phyloP scores from a whole-genome alignment of 2,329 filamentous ascomycete genomes.

The Clarireedia monteithiana region DNA sequence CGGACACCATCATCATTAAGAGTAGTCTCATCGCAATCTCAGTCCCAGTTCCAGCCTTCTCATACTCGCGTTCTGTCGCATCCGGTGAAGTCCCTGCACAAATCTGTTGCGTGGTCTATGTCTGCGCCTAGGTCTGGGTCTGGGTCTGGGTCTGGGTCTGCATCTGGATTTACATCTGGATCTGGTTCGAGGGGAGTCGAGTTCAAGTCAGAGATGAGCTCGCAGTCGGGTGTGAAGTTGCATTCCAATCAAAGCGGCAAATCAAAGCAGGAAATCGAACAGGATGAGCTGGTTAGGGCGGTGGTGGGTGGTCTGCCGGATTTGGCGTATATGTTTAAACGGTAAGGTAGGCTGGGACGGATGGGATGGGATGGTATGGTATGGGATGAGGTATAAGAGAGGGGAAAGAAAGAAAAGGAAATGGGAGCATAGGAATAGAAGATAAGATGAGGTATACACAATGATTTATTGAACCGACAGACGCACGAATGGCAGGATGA shows the following conservation, averaged over 20 bases:
- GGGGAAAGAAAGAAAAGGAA: background rate
- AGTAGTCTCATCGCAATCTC: background rate
- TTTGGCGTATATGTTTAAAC: constrained; percentile 30
- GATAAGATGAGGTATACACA: background rate
- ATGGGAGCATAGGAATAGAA: background rate
- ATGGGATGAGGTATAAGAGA: background rate
- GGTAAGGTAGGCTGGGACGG: constrained; percentile 9
- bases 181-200: too few relatives aligned
- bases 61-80: background rate
- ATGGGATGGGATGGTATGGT: background rate
- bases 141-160: too few relatives aligned
- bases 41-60: background rate
- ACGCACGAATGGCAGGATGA: too few relatives aligned
- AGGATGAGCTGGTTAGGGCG: constrained; percentile 26
- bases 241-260: constrained; percentile 13
- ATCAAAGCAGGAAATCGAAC: constrained; percentile 24
- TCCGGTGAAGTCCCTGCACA: background rate
- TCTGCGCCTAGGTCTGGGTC: too few relatives aligned
- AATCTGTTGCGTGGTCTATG: background rate
- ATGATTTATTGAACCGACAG: background rate
- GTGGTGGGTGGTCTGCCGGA: constrained; percentile 29
- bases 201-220: too few relatives aligned
- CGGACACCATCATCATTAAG: background rate
- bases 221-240: too few relatives aligned
- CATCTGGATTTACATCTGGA: too few relatives aligned